Evolutionary conservation across 169 alveolate genomes (phyloP).

Genomic region (Cryptosporidium andersoni): DNA sequence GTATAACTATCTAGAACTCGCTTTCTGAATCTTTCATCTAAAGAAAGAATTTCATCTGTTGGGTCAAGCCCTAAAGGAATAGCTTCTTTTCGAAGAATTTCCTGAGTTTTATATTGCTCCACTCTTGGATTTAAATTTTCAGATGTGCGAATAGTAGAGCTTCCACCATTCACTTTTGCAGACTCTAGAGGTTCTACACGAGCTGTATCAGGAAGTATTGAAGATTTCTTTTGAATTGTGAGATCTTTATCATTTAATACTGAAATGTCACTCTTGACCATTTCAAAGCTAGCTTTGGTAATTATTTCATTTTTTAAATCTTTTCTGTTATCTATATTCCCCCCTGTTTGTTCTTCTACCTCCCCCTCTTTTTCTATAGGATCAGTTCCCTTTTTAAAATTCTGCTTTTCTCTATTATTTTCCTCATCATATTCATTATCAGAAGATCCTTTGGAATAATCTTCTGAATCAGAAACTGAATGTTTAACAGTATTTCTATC

Average conservation of each 20-base stretch:
- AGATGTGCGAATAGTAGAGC: neutral
- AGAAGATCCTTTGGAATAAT: too few species aligned
- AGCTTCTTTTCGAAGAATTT: neutral
- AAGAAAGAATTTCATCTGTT: constrained; percentile 15
- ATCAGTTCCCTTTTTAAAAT: neutral
- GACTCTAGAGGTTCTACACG: too few species aligned
- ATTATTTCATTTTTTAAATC: neutral
- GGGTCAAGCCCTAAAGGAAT: constrained; percentile 31
- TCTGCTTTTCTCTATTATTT: neutral
- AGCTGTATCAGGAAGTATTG: too few species aligned
- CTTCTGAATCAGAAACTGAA: too few species aligned
- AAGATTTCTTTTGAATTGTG: too few species aligned
- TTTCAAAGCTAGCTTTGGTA: neutral
- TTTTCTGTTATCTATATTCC: neutral
- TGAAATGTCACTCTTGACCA: neutral
- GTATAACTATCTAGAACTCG: constrained; percentile 20
- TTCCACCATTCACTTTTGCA: too few species aligned
- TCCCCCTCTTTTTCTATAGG: constrained; percentile 6
- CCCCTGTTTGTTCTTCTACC: neutral
- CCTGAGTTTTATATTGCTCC: neutral
- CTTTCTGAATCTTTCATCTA: constrained; percentile 22
- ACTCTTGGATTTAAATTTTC: neutral
- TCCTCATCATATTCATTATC: neutral
- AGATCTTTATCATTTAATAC: neutral
- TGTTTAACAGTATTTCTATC: too few species aligned